Conservation (phyloP, 2,329 filamentous ascomycete species). For the Trichoderma asperellum region DNA sequence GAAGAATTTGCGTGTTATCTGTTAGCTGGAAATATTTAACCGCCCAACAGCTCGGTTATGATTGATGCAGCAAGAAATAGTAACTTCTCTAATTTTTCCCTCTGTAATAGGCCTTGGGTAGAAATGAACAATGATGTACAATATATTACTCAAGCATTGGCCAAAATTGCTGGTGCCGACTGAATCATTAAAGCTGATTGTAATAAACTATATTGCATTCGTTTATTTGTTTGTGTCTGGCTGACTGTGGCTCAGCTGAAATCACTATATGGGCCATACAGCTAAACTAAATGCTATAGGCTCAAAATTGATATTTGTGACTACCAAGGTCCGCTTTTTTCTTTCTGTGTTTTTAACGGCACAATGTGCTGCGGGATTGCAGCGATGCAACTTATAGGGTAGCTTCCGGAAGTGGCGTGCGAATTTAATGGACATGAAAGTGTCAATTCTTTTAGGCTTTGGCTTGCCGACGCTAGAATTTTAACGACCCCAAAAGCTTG, state of each 20-base stretch:
- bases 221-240: not conserved
- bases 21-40: not conserved
- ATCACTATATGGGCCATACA: not conserved
- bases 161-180: not conserved
- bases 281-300: too few species aligned
- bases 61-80: not conserved
- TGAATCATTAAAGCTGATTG: not conserved
- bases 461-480: not conserved
- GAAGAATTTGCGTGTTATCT: not conserved
- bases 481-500: not conserved
- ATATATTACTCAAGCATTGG: too few species aligned
- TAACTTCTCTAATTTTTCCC: not conserved
- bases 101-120: too few species aligned
- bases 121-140: too few species aligned
- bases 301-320: too few species aligned
- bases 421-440: too few species aligned
- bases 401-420: too few species aligned
- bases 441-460: too few species aligned
- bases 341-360: too few species aligned
- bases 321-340: too few species aligned
- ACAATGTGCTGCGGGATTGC: too few species aligned
- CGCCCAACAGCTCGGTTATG: not conserved
- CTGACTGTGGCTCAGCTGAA: not conserved
- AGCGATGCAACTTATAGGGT: too few species aligned
- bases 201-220: not conserved